Evolutionary conservation across 2,329 filamentous ascomycete species (phyloP).

Genomic region (Didymella pomorum): DNA sequence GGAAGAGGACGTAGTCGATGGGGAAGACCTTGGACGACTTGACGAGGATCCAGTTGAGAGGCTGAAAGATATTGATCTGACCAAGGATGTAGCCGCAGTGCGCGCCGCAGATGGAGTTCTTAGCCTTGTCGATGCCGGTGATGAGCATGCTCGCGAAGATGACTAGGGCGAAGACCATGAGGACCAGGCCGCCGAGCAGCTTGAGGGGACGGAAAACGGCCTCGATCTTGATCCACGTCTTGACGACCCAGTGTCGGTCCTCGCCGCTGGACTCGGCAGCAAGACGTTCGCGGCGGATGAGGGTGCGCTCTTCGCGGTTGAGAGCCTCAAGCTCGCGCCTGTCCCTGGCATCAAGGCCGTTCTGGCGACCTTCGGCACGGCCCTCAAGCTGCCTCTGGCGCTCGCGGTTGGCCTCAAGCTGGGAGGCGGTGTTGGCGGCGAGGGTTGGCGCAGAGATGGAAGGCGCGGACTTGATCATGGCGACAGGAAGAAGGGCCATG

Average conservation of each 20-base stretch:
- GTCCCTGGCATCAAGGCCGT: conserved; percentile 82
- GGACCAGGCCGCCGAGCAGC: conserved; percentile 80
- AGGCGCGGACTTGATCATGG: conserved; percentile 90
- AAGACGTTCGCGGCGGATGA: conserved; percentile 87
- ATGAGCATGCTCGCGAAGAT: conserved; percentile 94
- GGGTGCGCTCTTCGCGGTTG: conserved; percentile 87
- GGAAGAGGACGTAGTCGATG: conserved; percentile 89
- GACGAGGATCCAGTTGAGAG: conserved; percentile 88
- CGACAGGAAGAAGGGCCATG: conserved; percentile 85
- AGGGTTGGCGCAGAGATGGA: conserved; percentile 83
- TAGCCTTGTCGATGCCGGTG: conserved; percentile 94
- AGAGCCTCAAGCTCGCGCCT: conserved; percentile 87
- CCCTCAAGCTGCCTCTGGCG: conserved; percentile 90
- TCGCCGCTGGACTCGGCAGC: conserved; percentile 83
- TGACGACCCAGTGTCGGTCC: conserved; percentile 76
- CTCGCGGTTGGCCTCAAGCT: conserved; percentile 87
- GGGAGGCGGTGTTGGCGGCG: conserved; percentile 77
- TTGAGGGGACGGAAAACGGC: conserved; percentile 88
- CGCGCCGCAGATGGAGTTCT: conserved; percentile 90
- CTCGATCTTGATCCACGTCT: conserved; percentile 79
- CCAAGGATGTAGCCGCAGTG: conserved; percentile 92
- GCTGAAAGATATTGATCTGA: conserved; percentile 90
- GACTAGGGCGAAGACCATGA: conserved; percentile 76
- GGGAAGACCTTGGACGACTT: conserved; percentile 85
- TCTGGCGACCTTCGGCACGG: conserved; percentile 78